Evolutionary conservation across 371 early-diverging fungal genomes (phyloP), one percentile per base, ranked within the genome.

Genomic region (Nematocida parisii): DNA sequence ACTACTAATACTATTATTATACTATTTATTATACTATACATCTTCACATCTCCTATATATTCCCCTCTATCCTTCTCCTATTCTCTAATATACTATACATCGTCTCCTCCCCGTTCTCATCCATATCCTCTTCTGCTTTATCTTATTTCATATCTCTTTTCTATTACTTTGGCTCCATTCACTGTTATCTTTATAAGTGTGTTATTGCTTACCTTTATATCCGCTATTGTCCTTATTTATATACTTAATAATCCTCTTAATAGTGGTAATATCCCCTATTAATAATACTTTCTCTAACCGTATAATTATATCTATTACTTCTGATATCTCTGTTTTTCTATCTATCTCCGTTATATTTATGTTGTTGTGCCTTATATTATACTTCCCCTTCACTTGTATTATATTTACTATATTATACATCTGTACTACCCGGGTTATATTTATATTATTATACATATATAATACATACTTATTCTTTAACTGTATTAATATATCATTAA

Each of bases 391-490:
- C 0, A 42, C 27, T 45, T 42, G 18, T 33, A 52, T 56, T 7
- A 27, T 4, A 6, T 40, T 47, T 20, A 15, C 46, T 39, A 75
- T 77, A 15, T 40, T 18, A 57, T 71, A 42, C n/a, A 27, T 22
- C 11, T 75, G 27, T 6, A 77, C 7, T 4, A 56, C 45, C 7
- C 60, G 70, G 5, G 52, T n/a, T 5, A 40, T 27, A 13, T 22
- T 50, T 9, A 54, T 15, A 13, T 42, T 18, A 39, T 58, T 27
- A 42, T 40, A 58, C 22, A 77, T 15, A 52, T 58, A 77, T 13
- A 77, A 13, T 24, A 40, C 18, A 27, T 71, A 77, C 42, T 77
- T 77, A 56, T 58, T 77, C 80, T 77, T 77, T 18, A 61, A 5
- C 11, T 56, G 54, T n/a, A n/a, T 5, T 7, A 77, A 61, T 4